A percentile compares a stretch with the other conserved stretches of the same genome.
Conservation (phyloP, 2,329 filamentous ascomycete species). For the Neonectria punicea region DNA sequence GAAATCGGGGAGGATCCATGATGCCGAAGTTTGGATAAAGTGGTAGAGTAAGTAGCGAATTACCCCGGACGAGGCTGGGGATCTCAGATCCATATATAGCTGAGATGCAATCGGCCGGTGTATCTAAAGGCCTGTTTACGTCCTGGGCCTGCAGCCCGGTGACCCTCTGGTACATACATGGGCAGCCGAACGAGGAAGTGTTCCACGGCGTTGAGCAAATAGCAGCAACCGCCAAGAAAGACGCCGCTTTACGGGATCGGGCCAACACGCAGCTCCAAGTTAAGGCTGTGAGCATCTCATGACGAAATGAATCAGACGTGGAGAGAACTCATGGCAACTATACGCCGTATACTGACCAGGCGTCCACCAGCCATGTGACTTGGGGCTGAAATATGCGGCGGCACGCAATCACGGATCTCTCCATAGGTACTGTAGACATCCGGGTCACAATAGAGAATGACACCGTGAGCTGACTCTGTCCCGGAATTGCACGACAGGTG, state of each 20-base stretch:
- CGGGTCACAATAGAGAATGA: neutral
- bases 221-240: neutral
- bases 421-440: neutral
- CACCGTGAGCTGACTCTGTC: slow-evolving; percentile 5
- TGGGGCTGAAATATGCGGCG: neutral
- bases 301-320: neutral
- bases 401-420: neutral
- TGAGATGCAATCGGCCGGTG: neutral
- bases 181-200: neutral
- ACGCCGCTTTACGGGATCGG: slow-evolving; percentile 8
- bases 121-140: slow-evolving; percentile 2
- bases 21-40: neutral
- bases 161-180: neutral
- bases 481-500: slow-evolving; percentile 2
- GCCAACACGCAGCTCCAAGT: neutral
- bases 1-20: slow-evolving; percentile 26
- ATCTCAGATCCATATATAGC: neutral
- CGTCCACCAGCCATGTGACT: slow-evolving; percentile 17
- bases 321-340: slow-evolving; percentile 3
- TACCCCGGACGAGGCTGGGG: neutral
- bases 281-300: slow-evolving; percentile 15
- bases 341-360: neutral
- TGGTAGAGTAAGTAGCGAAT: neutral
- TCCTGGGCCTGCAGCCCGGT: neutral
- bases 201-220: neutral